Percentiles rank a stretch among this genome's conserved stretches.
phyloP scores from a whole-genome alignment of 2,329 filamentous ascomycete species.

The Balansia obtecta region DNA sequence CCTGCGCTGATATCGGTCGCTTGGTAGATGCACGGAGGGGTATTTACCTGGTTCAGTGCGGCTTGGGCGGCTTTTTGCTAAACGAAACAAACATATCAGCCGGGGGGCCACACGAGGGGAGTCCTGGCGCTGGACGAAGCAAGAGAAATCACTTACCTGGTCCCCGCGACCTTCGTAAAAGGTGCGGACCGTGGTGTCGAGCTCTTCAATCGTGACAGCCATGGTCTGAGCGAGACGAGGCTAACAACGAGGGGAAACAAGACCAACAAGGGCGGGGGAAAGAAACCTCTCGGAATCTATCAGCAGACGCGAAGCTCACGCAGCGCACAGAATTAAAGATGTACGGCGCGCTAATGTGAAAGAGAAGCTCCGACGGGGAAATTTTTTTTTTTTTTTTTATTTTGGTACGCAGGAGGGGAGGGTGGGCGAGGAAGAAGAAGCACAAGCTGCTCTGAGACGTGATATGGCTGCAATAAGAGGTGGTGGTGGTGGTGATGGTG shows the following conservation, averaged over 20 bases:
- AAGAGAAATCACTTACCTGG: slow-evolving; percentile 47
- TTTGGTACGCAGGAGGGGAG: not conserved
- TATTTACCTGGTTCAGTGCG: slow-evolving; percentile 72
- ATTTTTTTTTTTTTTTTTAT: no score
- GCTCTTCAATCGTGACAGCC: slow-evolving; percentile 73
- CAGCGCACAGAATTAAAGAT: slow-evolving; percentile 13
- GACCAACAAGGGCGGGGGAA: slow-evolving; percentile 16
- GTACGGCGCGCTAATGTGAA: slow-evolving; percentile 13
- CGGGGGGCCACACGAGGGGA: slow-evolving; percentile 14
- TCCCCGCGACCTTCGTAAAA: slow-evolving; percentile 97
- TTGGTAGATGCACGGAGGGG: not conserved
- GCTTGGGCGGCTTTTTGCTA: slow-evolving; percentile 96
- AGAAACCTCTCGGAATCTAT: slow-evolving; percentile 10
- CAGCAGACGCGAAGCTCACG: slow-evolving; percentile 11
- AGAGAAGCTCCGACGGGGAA: not conserved
- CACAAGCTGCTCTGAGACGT: slow-evolving; percentile 4
- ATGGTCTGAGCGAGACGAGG: slow-evolving; percentile 30
- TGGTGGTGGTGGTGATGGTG: not conserved
- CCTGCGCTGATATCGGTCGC: not conserved
- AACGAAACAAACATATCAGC: slow-evolving; percentile 19
- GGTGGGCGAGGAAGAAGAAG: not conserved
- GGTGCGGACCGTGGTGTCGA: slow-evolving; percentile 89
- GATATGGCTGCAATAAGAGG: slow-evolving; percentile 2
- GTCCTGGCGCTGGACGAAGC: not conserved
- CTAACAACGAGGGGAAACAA: slow-evolving; percentile 18